Base-by-base conservation (phyloP, 2,329 filamentous ascomycete species). In the Exophiala lecanii-corni region DNA sequence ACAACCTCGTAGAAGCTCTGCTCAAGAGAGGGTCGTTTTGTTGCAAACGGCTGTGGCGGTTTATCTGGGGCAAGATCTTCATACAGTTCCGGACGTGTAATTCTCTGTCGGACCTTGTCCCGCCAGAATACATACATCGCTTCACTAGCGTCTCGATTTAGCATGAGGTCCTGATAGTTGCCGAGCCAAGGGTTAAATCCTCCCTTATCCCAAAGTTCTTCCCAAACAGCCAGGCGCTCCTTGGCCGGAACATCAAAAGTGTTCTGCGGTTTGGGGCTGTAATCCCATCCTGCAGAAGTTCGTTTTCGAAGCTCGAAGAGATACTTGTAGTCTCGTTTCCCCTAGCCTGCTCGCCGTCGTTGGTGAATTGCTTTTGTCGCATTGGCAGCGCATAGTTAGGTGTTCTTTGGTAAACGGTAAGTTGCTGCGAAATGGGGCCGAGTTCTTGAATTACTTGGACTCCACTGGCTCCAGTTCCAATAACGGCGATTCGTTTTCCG, bases 381-480 rank as follows among this genome's bases (percentile, higher is more conserved):
- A 35, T 35, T 4, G 79, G 79, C 1, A 84, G 55, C 1, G 76
- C 75, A 4, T 80, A 61, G 50, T 84, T 85, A 0, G 81, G 81
- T 1, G 79, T 84, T 9, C 81, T 72, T 53, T 84, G 79, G 58
- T 83, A 63, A 1, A 63, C 56, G 2, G 62, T 71, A 12, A 84
- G 51, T 1, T 73, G 60, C 3, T 64, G 69, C 0, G 71, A 76
- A 5, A 68, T 58, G 2, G 72, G 72, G 2, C 70, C 74, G 58
- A 73, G 74, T 38, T 76, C 78, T 49, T 84, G 80, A 0, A 73
- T 70, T 31, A 81, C 73, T 53, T 84, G 80, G 2, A 83, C 72
- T 1, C 80, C 81, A 0, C 76, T 76, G 0, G 79, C 74, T 4
- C 80, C 81, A 0, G 78, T 83, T 4, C 81, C 81, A 21, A 84